Evolutionary conservation across 2,329 filamentous ascomycete genomes (phyloP).

Genomic region (Aspergillus sp.): DNA sequence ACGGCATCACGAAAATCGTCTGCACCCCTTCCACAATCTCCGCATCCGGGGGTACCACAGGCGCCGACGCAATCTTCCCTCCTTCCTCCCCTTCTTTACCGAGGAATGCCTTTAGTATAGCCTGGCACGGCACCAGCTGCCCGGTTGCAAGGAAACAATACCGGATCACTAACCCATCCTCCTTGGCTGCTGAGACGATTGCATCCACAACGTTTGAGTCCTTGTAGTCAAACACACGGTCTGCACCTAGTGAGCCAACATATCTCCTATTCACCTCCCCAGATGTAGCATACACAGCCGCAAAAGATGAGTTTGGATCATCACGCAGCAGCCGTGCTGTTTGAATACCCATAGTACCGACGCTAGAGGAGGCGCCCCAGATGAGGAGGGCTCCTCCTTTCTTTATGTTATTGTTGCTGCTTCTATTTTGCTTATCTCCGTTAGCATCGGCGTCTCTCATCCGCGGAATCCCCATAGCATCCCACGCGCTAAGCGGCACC

Average conservation of each 20-base stretch:
- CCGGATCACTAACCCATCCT: slow-evolving; percentile 39
- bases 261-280: slow-evolving; percentile 36
- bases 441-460: slow-evolving; percentile 10
- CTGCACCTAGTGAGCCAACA: slow-evolving; percentile 28
- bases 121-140: slow-evolving; percentile 35
- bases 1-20: slow-evolving; percentile 40
- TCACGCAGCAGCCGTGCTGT: slow-evolving; percentile 37
- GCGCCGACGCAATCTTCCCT: slow-evolving; percentile 42
- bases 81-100: background rate
- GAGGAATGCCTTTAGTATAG: slow-evolving; percentile 38
- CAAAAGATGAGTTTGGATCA: slow-evolving; percentile 31
- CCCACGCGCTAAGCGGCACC: slow-evolving; percentile 42
- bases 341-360: slow-evolving; percentile 48
- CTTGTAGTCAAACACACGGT: slow-evolving; percentile 46
- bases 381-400: slow-evolving; percentile 40
- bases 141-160: slow-evolving; percentile 46
- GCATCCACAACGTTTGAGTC: slow-evolving; percentile 21
- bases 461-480: slow-evolving; percentile 36
- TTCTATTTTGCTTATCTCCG: no score
- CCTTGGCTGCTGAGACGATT: slow-evolving; percentile 38
- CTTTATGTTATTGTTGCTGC: background rate
- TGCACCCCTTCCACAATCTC: slow-evolving; percentile 35
- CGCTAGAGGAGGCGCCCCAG: slow-evolving; percentile 48
- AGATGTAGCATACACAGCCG: slow-evolving; percentile 46
- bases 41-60: slow-evolving; percentile 30